Percentiles rank a stretch among this genome's conserved stretches.
Conservation (phyloP, 331 rosid genomes). For the Erythrophleum ivorense region DNA sequence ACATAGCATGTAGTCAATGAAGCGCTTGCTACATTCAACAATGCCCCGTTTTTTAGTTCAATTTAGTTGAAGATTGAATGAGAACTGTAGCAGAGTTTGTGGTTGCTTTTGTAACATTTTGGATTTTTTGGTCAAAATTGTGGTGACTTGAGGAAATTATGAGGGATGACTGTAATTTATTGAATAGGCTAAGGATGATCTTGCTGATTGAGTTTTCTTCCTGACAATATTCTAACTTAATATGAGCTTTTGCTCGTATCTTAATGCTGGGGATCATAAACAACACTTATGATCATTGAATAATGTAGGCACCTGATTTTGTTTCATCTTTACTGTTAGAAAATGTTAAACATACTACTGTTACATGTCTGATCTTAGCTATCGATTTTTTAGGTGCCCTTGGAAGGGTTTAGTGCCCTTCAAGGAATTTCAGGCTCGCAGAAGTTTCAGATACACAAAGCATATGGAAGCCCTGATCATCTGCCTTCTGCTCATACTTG, state of each 20-base stretch:
- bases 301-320: slow-evolving; percentile 18
- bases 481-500: slow-evolving; percentile 99
- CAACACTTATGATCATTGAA: slow-evolving; percentile 13
- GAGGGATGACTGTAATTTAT: neutral
- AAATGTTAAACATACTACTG: slow-evolving; percentile 17
- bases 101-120: neutral
- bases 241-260: slow-evolving; percentile 5
- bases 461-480: slow-evolving; percentile 95
- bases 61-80: slow-evolving; percentile 15
- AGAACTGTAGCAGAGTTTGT: neutral
- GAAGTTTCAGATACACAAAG: slow-evolving; percentile 96
- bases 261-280: neutral
- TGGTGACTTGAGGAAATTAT: neutral
- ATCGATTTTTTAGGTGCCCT: slow-evolving; percentile 76
- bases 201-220: slow-evolving; percentile 8
- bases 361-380: slow-evolving; percentile 32
- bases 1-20: neutral
- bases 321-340: slow-evolving; percentile 10
- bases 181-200: slow-evolving; percentile 13
- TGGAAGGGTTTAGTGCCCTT: slow-evolving; percentile 96
- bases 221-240: neutral
- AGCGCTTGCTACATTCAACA: neutral
- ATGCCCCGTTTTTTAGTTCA: neutral
- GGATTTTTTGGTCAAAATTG: neutral
- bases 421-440: slow-evolving; percentile 99